Evolutionary conservation across 2,329 filamentous ascomycete genomes (phyloP).

Genomic region (Claviceps sp.): DNA sequence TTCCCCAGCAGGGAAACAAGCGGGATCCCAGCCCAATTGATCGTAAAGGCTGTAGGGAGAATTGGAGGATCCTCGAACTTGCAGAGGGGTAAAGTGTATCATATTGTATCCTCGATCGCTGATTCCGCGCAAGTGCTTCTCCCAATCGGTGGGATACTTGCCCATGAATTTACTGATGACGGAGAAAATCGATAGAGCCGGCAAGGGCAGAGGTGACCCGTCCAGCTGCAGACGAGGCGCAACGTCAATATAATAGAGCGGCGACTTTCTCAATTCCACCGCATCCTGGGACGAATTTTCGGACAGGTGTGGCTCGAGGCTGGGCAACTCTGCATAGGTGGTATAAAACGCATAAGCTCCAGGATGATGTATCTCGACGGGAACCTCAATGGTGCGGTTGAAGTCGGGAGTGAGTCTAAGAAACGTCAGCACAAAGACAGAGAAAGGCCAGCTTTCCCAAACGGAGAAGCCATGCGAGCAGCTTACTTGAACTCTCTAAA

Average conservation of each 20-base stretch:
- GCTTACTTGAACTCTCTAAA: constrained; percentile 85
- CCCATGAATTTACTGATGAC: constrained; percentile 98
- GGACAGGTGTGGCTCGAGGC: constrained; percentile 29
- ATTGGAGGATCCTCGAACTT: constrained; percentile 78
- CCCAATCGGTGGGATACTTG: constrained; percentile 78
- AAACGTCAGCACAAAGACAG: not conserved
- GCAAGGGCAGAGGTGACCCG: constrained; percentile 61
- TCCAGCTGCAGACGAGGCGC: constrained; percentile 67
- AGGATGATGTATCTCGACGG: constrained; percentile 67
- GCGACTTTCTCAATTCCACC: constrained; percentile 48
- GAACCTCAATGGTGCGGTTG: constrained; percentile 81
- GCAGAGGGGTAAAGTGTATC: constrained; percentile 94
- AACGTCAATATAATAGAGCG: constrained; percentile 85
- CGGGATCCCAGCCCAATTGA: constrained; percentile 74
- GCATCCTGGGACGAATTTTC: constrained; percentile 19
- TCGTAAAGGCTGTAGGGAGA: constrained; percentile 96
- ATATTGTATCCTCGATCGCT: constrained; percentile 93
- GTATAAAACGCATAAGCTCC: constrained; percentile 93
- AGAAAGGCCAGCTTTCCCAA: not conserved
- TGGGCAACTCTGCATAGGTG: constrained; percentile 77
- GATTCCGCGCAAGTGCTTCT: constrained; percentile 78
- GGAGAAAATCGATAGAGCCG: constrained; percentile 84
- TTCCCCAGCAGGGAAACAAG: constrained; percentile 74
- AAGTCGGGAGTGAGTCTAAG: constrained; percentile 77
- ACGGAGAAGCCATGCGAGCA: not conserved